phyloP scores from a whole-genome alignment of 1,284 basidiomycete species.

The Anthracocystis walkeri region DNA sequence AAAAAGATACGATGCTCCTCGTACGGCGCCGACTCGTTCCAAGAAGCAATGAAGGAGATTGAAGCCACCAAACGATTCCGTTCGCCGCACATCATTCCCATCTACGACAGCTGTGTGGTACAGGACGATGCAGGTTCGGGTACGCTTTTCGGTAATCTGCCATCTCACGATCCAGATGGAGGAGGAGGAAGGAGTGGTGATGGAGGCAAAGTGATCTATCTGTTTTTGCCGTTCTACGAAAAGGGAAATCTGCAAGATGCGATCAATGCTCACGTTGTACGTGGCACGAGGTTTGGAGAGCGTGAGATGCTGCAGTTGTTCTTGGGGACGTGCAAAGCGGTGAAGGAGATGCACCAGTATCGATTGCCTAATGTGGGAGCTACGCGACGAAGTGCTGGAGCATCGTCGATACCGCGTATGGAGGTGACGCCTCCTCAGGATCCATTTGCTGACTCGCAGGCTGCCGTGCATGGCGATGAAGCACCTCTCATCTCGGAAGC shows the following conservation, averaged over 20 bases:
- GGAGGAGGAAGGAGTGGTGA: constrained; percentile 32
- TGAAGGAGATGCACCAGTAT: constrained; percentile 87
- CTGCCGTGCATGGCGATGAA: constrained; percentile 1
- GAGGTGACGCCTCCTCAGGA: constrained; percentile 43
- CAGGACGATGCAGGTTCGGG: constrained; percentile 58
- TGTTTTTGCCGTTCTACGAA: constrained; percentile 87
- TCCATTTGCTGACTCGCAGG: constrained; percentile 38
- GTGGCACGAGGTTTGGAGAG: constrained; percentile 86
- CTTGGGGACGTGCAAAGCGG: constrained; percentile 90
- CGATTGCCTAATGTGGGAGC: constrained; percentile 50
- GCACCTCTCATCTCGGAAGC: constrained; percentile 52
- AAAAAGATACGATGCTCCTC: constrained; percentile 69
- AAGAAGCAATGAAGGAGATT: constrained; percentile 68
- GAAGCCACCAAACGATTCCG: constrained; percentile 69
- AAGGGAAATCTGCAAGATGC: constrained; percentile 89
- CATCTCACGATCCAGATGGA: constrained; percentile 51
- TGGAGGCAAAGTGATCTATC: constrained; percentile 63
- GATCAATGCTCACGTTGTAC: constrained; percentile 87
- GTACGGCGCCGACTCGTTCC: constrained; percentile 64
- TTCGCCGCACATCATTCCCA: constrained; percentile 65
- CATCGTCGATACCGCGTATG: constrained; percentile 28
- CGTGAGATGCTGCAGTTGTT: constrained; percentile 88
- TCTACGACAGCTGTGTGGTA: constrained; percentile 66
- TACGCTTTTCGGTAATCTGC: constrained; percentile 55
- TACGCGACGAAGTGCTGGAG: constrained; percentile 18